Evolutionary conservation across 2,329 filamentous ascomycete species (phyloP), one percentile per base, ranked within the genome.

Genomic region (Sclerotinia nivalis): DNA sequence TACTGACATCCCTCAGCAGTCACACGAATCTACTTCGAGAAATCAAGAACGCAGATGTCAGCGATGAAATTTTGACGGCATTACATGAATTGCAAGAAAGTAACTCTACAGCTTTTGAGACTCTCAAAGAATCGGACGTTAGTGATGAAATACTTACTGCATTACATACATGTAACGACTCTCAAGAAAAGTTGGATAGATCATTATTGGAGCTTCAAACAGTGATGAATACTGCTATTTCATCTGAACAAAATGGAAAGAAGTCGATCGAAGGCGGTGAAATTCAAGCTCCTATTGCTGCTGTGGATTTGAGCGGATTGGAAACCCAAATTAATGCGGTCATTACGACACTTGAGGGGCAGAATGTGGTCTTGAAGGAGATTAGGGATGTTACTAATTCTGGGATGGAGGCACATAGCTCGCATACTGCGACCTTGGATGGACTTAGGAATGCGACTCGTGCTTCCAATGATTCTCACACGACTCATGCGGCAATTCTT

Each of bases 61-160:
- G 71, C 31, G 76, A 76, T 15, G 77, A 78, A 50, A 77, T 78
- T 12, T 69, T 78, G 18, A 78, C 76, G n/a, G 70, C 75, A 20
- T 69, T 78, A 3, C 75, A 77, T 61, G 73, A 76, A 45, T 58
- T 69, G 6, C 73, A 75, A 49, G 69, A 73, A 13, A 68, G 68
- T 15, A 74, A 75, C 40, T 65, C 66, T n/a, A 70, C 71, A 31
- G 49, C 73, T 10, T 72, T 78, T 5, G 52, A 68, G 18, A 76
- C 76, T 47, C 72, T 78, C 8, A 68, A 72, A 60, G 75, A 78
- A 65, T 69, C 71, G 2, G 75, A 78, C 72, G 73, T 78, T 1
- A 76, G 73, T 67, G 76, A 75, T 43, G 76, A 78, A 58, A 76
- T 78, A 50, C 71, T 78, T 59, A 78, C 77, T 25, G 70, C 75